Evolutionary conservation across 768 basidiomycete species (phyloP).

Genomic region (Fibroporia radiculosa): DNA sequence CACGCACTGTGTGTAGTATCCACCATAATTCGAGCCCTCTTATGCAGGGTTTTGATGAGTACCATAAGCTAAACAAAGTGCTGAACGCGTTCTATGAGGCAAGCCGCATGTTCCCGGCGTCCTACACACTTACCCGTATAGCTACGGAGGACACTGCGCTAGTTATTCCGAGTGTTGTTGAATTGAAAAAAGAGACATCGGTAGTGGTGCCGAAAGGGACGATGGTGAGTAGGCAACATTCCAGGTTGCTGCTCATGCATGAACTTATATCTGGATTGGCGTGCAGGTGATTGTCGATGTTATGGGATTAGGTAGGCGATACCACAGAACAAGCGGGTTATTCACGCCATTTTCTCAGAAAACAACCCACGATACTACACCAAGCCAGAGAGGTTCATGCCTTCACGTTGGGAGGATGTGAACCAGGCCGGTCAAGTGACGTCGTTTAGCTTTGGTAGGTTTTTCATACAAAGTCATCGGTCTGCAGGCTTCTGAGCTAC

Average conservation of each 20-base stretch:
- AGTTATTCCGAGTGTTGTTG: slow-evolving; percentile 6
- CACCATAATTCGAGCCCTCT: too few relatives aligned
- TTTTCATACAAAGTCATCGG: too few relatives aligned
- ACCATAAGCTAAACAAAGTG: slow-evolving; percentile 22
- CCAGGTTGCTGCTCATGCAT: too few relatives aligned
- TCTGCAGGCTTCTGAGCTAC: not conserved
- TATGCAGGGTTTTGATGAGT: too few relatives aligned
- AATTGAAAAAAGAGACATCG: not conserved
- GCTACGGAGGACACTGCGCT: slow-evolving; percentile 21
- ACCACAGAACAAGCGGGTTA: too few relatives aligned
- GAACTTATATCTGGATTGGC: too few relatives aligned
- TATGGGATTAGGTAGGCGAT: not conserved
- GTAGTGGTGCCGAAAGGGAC: not conserved
- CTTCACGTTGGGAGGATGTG: slow-evolving; percentile 31
- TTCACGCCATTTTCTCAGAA: too few relatives aligned
- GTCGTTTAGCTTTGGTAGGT: slow-evolving; percentile 15
- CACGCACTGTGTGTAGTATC: too few relatives aligned
- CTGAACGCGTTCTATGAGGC: slow-evolving; percentile 25
- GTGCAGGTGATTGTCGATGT: not conserved
- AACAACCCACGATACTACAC: slow-evolving; percentile 29
- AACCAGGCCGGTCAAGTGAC: slow-evolving; percentile 9
- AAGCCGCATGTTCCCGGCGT: slow-evolving; percentile 26
- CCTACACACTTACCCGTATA: slow-evolving; percentile 22
- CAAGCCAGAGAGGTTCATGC: slow-evolving; percentile 28
- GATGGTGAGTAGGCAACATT: not conserved